phyloP scores from a whole-genome alignment of 371 early-diverging fungal species.

The Mortierella sp. region DNA sequence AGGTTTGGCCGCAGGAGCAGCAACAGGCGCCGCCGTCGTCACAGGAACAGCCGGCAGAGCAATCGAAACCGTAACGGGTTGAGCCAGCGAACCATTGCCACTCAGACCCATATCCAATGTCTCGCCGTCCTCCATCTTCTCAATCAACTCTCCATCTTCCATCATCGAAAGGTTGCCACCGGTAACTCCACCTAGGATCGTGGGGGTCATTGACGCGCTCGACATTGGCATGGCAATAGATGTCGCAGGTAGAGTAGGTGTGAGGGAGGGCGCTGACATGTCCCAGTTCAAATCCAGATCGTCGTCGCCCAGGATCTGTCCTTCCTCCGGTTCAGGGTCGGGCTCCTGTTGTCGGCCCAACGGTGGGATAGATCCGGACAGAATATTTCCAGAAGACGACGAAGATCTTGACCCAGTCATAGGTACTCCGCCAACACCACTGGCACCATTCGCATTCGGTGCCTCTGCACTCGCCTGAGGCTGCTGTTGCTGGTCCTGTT shows the following conservation, averaged over 20 bases:
- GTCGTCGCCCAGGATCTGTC: conserved; percentile 42
- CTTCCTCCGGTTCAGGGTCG: conserved; percentile 45
- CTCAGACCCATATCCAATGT: not conserved
- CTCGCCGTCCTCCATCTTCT: conserved; percentile 15
- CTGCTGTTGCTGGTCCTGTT: conserved; percentile 10
- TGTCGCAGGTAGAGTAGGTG: conserved; percentile 1
- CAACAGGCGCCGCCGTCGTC: not conserved
- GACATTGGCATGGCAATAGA: not conserved
- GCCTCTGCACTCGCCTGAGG: not conserved
- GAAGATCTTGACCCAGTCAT: conserved; percentile 28
- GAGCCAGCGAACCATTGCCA: not conserved
- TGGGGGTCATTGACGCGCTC: not conserved
- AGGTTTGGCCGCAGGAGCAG: conserved; percentile 4
- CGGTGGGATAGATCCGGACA: conserved; percentile 35
- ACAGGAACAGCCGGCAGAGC: not conserved
- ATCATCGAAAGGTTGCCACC: not conserved
- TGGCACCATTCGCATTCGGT: not conserved
- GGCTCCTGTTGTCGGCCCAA: conserved; percentile 30
- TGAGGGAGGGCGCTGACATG: conserved; percentile 20
- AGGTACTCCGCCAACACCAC: conserved; percentile 23
- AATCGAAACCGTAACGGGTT: not conserved
- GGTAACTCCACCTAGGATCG: not conserved
- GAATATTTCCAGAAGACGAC: conserved; percentile 7
- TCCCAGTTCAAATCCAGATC: conserved; percentile 37
- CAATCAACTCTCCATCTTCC: conserved; percentile 32